Evolutionary conservation across 1,139 yeast species (phyloP), one percentile per base, ranked within the genome.

Genomic region (Chernovozyma aurita): DNA sequence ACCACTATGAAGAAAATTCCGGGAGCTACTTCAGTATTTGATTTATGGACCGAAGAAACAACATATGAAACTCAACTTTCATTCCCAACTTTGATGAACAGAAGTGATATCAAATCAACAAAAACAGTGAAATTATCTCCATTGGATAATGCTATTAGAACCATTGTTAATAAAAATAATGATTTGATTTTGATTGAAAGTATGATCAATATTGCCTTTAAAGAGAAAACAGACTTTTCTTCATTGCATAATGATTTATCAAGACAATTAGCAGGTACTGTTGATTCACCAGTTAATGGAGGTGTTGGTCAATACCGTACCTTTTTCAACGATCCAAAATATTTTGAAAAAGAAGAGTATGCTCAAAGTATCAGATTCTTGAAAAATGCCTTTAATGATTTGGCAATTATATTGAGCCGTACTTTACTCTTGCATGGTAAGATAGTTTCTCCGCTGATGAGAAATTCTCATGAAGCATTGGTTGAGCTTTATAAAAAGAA

Each of bases 241-340:
- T 61, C 80, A 8, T 55, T 77, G 40, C 74, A 84, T 58, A 71
- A 74, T 52, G 88, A 81, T 53, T 68, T 87, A 41, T 84, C 92
- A 9, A 72, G 95, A 59, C 81, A 80, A 47, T 66, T 87, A 37
- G 77, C 92, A 0, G 96, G 96, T 33, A 85, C 96, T 0, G 92
- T 87, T 39, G 95, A 87, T 53, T 80, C 95, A 0, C 96, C 96
- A 4, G 94, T 87, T 9, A 87, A 87, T 56, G 96, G 96, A 27
- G 96, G 96, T 40, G 86, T 87, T 45, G 86, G 87, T 4, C 87
- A 85, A 51, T 87, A 85, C 61, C 73, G 92, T 42, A 74, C 76
- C 2, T 85, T 87, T 58, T 76, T 85, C 50, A 63, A 60, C 27
- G 73, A 71, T 40, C 48, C 63, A 7, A 60, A 61, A 39, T 64